Evolutionary conservation across 176 grass and related monocot genomes (phyloP).

Genomic region (Phragmites australis): DNA sequence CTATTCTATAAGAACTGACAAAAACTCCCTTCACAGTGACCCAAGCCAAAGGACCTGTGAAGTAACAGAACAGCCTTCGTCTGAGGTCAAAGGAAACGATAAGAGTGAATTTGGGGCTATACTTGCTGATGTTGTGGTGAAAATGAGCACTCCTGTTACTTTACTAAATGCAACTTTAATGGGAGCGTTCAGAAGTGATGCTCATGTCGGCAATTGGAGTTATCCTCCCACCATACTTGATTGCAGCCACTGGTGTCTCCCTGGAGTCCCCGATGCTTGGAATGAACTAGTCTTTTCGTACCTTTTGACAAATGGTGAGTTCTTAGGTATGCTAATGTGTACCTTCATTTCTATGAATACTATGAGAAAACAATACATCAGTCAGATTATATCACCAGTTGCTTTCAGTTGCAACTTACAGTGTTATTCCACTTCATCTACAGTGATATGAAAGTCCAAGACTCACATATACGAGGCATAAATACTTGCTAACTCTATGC

Average conservation of each 20-base stretch:
- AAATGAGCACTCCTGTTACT: slow-evolving; percentile 59
- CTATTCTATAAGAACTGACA: slow-evolving; percentile 43
- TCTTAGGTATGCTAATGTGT: slow-evolving; percentile 2
- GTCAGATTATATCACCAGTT: not conserved
- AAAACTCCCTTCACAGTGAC: slow-evolving; percentile 44
- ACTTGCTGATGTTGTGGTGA: slow-evolving; percentile 59
- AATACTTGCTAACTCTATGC: not conserved
- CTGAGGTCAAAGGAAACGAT: slow-evolving; percentile 67
- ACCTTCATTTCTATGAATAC: slow-evolving; percentile 22
- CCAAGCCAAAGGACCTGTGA: slow-evolving; percentile 73
- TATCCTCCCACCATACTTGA: slow-evolving; percentile 86
- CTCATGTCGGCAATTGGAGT: slow-evolving; percentile 87
- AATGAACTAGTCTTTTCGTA: slow-evolving; percentile 87
- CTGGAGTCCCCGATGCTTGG: slow-evolving; percentile 95
- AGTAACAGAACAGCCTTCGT: slow-evolving; percentile 74
- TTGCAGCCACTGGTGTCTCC: slow-evolving; percentile 98
- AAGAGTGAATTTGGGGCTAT: slow-evolving; percentile 81
- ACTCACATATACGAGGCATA: not conserved
- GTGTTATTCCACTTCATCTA: slow-evolving; percentile 12
- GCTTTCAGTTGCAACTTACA: not conserved
- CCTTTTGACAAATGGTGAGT: slow-evolving; percentile 76
- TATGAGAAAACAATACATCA: not conserved
- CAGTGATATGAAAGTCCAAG: not conserved
- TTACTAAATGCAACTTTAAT: slow-evolving; percentile 84
- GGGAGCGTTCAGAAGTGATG: slow-evolving; percentile 82